These are phyloP conservation scores for Poa pratensis DNA, from an alignment of 176 grass and related monocot genomes.

Conservation along the genomic window DNA sequence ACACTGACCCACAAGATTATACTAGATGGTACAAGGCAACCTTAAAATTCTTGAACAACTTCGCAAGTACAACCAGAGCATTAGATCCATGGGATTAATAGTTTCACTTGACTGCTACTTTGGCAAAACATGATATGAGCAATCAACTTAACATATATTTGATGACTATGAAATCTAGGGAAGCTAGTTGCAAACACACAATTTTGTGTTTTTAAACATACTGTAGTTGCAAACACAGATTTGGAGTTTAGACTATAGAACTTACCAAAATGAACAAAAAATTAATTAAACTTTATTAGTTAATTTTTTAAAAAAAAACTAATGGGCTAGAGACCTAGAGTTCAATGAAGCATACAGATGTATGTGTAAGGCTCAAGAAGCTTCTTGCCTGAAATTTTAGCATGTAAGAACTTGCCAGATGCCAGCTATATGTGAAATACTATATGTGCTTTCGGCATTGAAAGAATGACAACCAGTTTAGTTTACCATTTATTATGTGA, in stretches of 20 bases:
- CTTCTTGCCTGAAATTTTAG: constrained; percentile 11
- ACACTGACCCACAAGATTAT: background rate
- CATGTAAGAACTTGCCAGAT: constrained; percentile 19
- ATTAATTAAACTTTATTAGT: background rate
- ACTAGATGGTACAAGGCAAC: background rate
- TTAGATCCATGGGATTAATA: constrained; percentile 9
- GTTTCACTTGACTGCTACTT: background rate
- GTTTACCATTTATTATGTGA: constrained; percentile 20
- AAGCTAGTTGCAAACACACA: background rate
- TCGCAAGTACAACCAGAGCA: constrained; percentile 8
- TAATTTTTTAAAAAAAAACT: constrained; percentile 10
- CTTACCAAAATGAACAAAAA: constrained; percentile 30
- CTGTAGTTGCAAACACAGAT: too few relatives aligned
- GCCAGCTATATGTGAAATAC: constrained; percentile 20
- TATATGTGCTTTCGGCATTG: background rate
- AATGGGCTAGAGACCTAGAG: background rate
- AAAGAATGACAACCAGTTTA: constrained; percentile 7
- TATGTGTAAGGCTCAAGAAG: background rate
- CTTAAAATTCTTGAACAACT: constrained; percentile 28
- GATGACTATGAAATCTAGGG: background rate
- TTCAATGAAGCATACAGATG: constrained; percentile 20
- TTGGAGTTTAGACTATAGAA: constrained; percentile 10
- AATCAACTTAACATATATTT: constrained; percentile 5
- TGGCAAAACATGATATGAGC: background rate
- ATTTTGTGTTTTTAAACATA: background rate